Base-by-base conservation (phyloP, 2,329 filamentous ascomycete genomes). In the Cladosporium sp. region DNA sequence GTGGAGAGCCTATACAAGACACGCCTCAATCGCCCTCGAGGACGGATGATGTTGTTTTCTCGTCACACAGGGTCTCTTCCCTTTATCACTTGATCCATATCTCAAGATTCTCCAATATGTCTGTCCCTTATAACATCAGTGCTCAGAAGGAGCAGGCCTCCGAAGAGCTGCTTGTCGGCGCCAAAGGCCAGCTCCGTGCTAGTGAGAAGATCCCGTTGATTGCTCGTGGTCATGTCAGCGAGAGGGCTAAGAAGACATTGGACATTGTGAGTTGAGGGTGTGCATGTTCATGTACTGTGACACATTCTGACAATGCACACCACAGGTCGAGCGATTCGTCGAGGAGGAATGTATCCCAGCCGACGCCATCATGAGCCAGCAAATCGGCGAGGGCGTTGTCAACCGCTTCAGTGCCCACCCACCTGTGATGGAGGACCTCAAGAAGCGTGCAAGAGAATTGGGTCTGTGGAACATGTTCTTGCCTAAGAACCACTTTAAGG, bases 401-500 rank as follows among this genome's bases (percentile, higher is more conserved):
- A 77, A 83, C 61, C 85, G 93, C 79, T 97, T 93, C 88, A 83
- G 88, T 64, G 76, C 80, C 37, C 89, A 95, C 72, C 93, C 94
- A 0, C 72, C 80, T 40, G 81, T 97, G 66, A 83, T 99, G 61
- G 94, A 99, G 65, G 87, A 94, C 56, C 83, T 99, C 66, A 97
- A 97, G 82, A 79, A 77, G 63, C 89, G 91, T 74, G 94, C 93
- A 44, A 83, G 81, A 70, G 82, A 88, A 66, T 82, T 96, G 24
- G 94, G 93, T 1, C 80, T 99, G 45, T 99, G 94, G 94, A 99
- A 99, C 77, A 89, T 99, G 87, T 99, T 99, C 80, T 77, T 99
- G 65, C 90, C 94, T 63, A 93, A 89, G 78, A 91, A 87, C 67
- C 92, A 97, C 77, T 97, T 97, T 82, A 90, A 88, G 74, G 90